Conservation (phyloP, 768 basidiomycete species). For the Leucocoprinus leucothites region DNA sequence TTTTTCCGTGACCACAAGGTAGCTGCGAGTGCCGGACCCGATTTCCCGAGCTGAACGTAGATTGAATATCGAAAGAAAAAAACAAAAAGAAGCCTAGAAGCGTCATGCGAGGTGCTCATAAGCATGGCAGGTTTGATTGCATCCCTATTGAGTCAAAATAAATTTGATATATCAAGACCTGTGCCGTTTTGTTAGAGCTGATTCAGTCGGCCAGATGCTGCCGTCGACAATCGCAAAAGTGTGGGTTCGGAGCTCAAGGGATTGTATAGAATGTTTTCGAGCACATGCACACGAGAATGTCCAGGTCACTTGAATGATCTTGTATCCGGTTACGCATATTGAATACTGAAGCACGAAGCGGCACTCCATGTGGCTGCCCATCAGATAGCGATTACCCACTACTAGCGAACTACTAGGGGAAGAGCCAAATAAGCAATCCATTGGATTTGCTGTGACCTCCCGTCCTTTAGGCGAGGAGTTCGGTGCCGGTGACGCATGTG, state of each 20-base stretch:
- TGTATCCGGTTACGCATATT: too few species aligned
- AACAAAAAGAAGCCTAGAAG: background rate
- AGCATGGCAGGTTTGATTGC: background rate
- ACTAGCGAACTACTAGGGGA: too few species aligned
- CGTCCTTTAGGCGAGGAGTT: too few species aligned
- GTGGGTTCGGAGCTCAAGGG: background rate
- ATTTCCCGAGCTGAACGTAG: background rate
- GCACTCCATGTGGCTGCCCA: too few species aligned
- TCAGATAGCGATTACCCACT: too few species aligned
- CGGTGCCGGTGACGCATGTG: too few species aligned
- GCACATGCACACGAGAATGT: background rate
- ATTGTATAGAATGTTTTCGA: background rate
- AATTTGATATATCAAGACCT: background rate
- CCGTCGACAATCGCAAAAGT: background rate
- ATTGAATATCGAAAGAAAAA: background rate
- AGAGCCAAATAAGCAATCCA: too few species aligned
- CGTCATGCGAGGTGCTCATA: background rate
- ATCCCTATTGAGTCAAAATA: background rate
- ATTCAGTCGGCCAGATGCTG: background rate
- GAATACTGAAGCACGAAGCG: too few species aligned
- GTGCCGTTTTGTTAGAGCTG: background rate
- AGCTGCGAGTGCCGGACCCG: too few species aligned
- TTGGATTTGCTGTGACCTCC: too few species aligned
- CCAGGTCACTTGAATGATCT: background rate
- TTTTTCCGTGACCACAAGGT: too few species aligned